Percentiles rank a stretch among this genome's conserved stretches.
Conservation (phyloP, 768 basidiomycete species). For the Trametes cingulata region DNA sequence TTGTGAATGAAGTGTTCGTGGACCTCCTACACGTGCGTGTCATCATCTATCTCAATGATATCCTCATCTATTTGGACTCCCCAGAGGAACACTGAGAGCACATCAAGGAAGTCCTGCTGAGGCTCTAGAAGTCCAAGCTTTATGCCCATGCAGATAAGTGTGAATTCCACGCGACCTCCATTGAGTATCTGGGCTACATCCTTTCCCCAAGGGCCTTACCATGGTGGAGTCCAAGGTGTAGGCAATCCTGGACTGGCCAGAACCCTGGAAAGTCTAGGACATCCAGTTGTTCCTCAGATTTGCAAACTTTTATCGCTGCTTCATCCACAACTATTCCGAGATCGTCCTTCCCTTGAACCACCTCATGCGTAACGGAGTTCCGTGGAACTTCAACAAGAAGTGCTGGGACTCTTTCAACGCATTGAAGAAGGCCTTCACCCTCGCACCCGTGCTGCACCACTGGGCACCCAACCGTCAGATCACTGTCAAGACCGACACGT, state of each 20-base stretch:
- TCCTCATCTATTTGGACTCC: no score
- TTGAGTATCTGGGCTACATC: conserved; percentile 46
- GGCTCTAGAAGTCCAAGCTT: conserved; percentile 31
- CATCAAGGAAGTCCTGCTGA: conserved; percentile 5
- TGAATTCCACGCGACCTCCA: conserved; percentile 37
- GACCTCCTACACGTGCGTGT: background rate
- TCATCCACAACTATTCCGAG: conserved; percentile 35
- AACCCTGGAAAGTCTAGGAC: conserved; percentile 27
- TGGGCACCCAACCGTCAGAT: conserved; percentile 13
- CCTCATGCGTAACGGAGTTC: conserved; percentile 30
- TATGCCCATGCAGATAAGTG: no score
- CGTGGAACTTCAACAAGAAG: conserved; percentile 7
- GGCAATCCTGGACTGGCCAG: conserved; percentile 33
- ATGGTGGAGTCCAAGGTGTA: conserved; percentile 45
- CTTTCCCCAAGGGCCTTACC: conserved; percentile 32
- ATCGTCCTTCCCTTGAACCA: conserved; percentile 35
- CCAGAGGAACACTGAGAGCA: background rate
- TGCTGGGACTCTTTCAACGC: conserved; percentile 1
- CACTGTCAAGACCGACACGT: conserved; percentile 27
- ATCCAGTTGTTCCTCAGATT: conserved; percentile 37
- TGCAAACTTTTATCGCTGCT: conserved; percentile 35
- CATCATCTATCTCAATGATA: background rate
- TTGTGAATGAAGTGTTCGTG: no score
- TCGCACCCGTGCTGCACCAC: no score
- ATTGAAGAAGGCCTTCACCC: no score